A percentile compares a stretch with the other conserved stretches of the same genome.
Evolutionary conservation across 371 early-diverging fungal genomes (phyloP).

Genomic region (Amoeboradix gromovi): DNA sequence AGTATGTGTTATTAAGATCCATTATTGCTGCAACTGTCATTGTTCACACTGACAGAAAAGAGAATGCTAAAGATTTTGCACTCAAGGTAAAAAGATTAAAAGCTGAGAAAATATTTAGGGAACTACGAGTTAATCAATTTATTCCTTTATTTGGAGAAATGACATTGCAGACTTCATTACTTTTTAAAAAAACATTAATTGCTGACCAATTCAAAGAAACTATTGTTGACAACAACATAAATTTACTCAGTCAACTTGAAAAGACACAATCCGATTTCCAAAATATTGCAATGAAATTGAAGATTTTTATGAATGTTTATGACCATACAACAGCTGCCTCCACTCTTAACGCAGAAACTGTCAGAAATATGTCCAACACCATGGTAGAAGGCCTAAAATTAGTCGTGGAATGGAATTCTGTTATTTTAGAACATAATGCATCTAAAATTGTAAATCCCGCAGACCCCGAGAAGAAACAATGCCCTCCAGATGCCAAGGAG

Average conservation of each 20-base stretch:
- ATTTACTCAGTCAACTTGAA: conserved; percentile 4
- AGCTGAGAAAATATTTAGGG: conserved; percentile 11
- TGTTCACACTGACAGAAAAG: conserved; percentile 13
- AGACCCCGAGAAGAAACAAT: conserved; percentile 1
- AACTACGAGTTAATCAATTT: conserved; percentile 8
- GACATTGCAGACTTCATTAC: conserved; percentile 7
- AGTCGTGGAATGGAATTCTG: conserved; percentile 6
- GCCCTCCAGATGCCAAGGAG: conserved; percentile 5
- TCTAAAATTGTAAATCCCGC: conserved; percentile 18
- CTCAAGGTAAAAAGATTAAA: conserved; percentile 12
- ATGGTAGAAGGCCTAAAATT: conserved; percentile 8
- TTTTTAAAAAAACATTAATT: conserved; percentile 12
- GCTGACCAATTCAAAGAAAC: too few relatives aligned
- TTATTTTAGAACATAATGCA: conserved; percentile 14
- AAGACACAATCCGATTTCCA: conserved; percentile 3
- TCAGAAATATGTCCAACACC: conserved; percentile 6
- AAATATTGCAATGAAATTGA: neutral
- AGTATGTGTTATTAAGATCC: conserved; percentile 10
- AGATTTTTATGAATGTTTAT: neutral
- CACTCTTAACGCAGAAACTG: conserved; percentile 2
- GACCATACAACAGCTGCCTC: too few relatives aligned
- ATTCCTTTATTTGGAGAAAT: conserved; percentile 19
- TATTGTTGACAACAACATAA: conserved; percentile 3
- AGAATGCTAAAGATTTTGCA: conserved; percentile 7
- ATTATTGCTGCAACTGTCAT: neutral